Conservation (phyloP, 2,329 filamentous ascomycete genomes). For the Cladophialophora chaetospira region DNA sequence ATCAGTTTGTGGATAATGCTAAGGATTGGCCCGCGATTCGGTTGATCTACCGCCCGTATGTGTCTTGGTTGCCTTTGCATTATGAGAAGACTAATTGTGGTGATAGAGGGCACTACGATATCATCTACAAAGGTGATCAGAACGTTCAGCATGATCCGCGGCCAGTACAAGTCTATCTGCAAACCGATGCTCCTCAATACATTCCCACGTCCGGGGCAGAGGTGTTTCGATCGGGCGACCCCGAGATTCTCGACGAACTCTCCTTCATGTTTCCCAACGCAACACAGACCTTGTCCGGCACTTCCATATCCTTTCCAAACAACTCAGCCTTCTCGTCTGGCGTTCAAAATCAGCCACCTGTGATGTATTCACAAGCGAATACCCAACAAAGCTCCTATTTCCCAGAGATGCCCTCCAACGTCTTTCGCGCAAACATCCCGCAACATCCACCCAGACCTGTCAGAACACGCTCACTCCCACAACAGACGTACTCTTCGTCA, state of each 20-base stretch:
- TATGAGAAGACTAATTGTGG: slow-evolving; percentile 1
- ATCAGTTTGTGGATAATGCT: slow-evolving; percentile 48
- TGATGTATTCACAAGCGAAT: slow-evolving; percentile 1
- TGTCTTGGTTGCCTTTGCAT: slow-evolving; percentile 14
- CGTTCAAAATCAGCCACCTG: background rate
- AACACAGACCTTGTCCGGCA: background rate
- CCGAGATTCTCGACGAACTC: slow-evolving; percentile 6
- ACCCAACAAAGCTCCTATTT: slow-evolving; percentile 15
- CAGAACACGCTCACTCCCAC: slow-evolving; percentile 16
- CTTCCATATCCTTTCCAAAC: background rate
- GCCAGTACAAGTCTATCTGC: slow-evolving; percentile 29
- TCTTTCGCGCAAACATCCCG: background rate
- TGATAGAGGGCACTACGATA: slow-evolving; percentile 81
- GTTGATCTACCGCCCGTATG: slow-evolving; percentile 68
- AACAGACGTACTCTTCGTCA: slow-evolving; percentile 11
- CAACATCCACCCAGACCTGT: slow-evolving; percentile 5
- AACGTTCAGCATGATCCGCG: background rate
- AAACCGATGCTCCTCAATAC: slow-evolving; percentile 24
- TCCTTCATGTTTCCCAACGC: slow-evolving; percentile 1
- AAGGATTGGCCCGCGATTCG: slow-evolving; percentile 59
- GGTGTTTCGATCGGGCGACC: slow-evolving; percentile 10
- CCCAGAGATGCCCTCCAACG: slow-evolving; percentile 2
- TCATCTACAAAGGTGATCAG: slow-evolving; percentile 70
- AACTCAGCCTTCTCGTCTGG: background rate
- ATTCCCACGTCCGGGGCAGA: slow-evolving; percentile 5